Conservation (phyloP, 2,329 filamentous ascomycete genomes). For the Scedosporium boydii region DNA sequence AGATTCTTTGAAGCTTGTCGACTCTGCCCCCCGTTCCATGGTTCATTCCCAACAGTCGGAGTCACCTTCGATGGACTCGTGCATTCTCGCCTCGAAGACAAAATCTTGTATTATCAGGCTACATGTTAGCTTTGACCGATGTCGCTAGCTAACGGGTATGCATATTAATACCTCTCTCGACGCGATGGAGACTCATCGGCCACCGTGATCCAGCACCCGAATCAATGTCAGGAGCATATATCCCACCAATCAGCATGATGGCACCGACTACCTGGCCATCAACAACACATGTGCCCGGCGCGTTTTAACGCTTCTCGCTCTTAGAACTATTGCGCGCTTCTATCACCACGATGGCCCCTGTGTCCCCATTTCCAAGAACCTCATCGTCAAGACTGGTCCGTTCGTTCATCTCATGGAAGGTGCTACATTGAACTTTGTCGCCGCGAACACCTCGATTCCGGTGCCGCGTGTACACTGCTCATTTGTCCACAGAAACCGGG, state of each 20-base stretch:
- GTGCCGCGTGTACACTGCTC: not conserved
- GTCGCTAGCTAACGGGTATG: too few species aligned
- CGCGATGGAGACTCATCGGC: too few species aligned
- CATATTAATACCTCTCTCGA: too few species aligned
- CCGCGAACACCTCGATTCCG: not conserved
- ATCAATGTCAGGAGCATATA: not conserved
- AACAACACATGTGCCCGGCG: conserved; percentile 18
- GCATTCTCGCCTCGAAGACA: too few species aligned
- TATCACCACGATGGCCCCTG: conserved; percentile 15
- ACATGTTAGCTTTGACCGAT: too few species aligned
- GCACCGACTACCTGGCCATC: conserved; percentile 18
- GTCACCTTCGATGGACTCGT: too few species aligned
- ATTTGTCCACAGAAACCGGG: conserved; percentile 26
- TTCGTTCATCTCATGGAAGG: conserved; percentile 8
- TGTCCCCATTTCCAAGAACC: conserved; percentile 17
- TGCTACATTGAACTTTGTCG: not conserved
- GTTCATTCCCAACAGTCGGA: too few species aligned
- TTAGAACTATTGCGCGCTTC: conserved; percentile 18
- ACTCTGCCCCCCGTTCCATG: too few species aligned
- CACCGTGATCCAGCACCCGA: not conserved
- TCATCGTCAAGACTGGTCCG: conserved; percentile 15
- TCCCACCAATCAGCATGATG: conserved; percentile 9
- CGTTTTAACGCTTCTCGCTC: conserved; percentile 15
- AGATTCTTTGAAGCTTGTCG: too few species aligned
- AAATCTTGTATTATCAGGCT: too few species aligned